phyloP scores from a whole-genome alignment of 176 grass and related monocot genomes.

The Chrysopogon serrulatus region DNA sequence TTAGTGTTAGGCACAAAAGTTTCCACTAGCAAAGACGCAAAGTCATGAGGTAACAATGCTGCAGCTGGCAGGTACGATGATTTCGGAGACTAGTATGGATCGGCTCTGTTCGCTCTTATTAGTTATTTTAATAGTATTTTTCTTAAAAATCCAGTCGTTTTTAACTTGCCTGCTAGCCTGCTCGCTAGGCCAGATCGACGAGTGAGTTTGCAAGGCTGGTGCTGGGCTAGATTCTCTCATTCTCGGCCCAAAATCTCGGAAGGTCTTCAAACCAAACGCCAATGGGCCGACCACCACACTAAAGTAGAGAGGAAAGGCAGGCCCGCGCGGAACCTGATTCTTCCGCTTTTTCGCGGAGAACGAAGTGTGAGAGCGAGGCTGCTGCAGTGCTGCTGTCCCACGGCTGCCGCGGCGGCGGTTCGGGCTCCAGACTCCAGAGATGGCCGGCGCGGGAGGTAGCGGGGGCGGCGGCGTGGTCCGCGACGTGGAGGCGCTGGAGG shows the following conservation, averaged over 20 bases:
- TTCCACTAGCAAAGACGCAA: neutral
- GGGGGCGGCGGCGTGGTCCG: neutral
- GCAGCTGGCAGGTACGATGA: neutral
- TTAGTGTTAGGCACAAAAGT: neutral
- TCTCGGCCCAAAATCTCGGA: neutral
- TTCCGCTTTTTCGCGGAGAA: neutral
- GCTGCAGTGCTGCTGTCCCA: neutral
- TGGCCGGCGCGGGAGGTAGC: constrained; percentile 16
- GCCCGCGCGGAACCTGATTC: constrained; percentile 3
- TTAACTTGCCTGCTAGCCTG: too few species aligned
- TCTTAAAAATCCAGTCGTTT: too few species aligned
- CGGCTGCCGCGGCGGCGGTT: neutral
- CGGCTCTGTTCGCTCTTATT: too few species aligned
- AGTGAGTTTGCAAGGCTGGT: neutral
- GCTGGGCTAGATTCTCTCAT: neutral
- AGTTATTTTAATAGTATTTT: too few species aligned
- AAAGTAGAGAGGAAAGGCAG: neutral
- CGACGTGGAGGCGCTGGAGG: constrained; percentile 38
- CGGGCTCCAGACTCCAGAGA: neutral
- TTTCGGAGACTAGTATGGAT: neutral
- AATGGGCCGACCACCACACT: neutral
- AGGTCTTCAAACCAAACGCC: neutral
- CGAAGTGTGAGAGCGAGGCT: neutral
- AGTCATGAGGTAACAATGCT: neutral
- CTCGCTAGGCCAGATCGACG: too few species aligned